Percentiles rank a stretch among this genome's conserved stretches.
Conservation (phyloP, 371 early-diverging fungal genomes). For the Lichtheimia ramosa region DNA sequence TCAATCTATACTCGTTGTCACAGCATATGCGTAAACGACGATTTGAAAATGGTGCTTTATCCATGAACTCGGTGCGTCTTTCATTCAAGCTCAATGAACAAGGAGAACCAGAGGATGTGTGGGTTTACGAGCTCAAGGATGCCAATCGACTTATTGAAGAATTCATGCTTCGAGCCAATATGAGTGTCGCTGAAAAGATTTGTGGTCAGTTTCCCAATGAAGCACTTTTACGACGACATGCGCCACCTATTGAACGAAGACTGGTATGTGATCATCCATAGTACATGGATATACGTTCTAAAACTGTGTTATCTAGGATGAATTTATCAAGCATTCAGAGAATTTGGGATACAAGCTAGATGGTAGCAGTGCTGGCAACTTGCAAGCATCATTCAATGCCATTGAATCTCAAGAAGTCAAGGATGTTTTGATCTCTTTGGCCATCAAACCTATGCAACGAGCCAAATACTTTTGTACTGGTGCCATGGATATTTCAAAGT, state of each 20-base stretch:
- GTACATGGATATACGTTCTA: too few relatives aligned
- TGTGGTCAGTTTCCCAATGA: constrained; percentile 82
- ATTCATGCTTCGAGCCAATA: constrained; percentile 99
- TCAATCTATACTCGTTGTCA: constrained; percentile 60
- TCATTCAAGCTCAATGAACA: constrained; percentile 75
- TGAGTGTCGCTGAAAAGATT: constrained; percentile 94
- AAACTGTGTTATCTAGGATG: constrained; percentile 24
- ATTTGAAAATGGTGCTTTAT: constrained; percentile 87
- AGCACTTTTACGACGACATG: constrained; percentile 90
- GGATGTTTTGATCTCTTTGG: constrained; percentile 64
- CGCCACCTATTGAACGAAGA: constrained; percentile 68
- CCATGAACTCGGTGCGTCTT: constrained; percentile 75
- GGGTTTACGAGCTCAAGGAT: constrained; percentile 84
- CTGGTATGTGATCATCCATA: constrained; percentile 36
- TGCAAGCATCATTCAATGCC: constrained; percentile 71
- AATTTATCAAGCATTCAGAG: constrained; percentile 60
- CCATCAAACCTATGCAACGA: constrained; percentile 89
- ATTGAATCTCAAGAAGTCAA: constrained; percentile 55
- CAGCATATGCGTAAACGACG: constrained; percentile 69
- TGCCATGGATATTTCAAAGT: constrained; percentile 56
- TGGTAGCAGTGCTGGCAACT: constrained; percentile 50
- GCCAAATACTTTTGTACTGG: constrained; percentile 96
- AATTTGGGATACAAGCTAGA: constrained; percentile 53
- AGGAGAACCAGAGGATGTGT: constrained; percentile 67
- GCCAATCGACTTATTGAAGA: constrained; percentile 98